Evolutionary conservation across 169 alveolate genomes (phyloP).

Genomic region (Eimeria acervulina): DNA sequence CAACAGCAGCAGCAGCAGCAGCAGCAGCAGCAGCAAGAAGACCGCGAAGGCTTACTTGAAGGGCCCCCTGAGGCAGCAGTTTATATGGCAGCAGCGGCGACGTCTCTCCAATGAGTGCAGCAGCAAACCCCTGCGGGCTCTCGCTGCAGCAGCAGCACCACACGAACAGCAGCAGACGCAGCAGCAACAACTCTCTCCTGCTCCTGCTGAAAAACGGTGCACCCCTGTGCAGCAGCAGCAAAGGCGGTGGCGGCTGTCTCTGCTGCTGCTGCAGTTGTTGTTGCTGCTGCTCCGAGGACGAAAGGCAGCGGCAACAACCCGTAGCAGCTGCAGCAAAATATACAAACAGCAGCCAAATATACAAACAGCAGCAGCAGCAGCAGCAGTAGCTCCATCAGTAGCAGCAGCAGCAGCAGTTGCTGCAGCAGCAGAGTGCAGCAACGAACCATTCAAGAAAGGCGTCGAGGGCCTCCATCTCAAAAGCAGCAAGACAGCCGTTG

Average conservation of each 20-base stretch:
- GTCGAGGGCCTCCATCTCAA: conserved; percentile 28
- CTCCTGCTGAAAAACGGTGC: neutral
- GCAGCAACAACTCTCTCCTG: neutral
- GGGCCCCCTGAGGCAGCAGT: neutral
- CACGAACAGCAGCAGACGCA: neutral
- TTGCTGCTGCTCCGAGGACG: no score
- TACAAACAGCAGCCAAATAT: no score
- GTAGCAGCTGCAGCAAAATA: conserved; percentile 24
- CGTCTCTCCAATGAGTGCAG: neutral
- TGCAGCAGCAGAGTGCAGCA: conserved; percentile 1
- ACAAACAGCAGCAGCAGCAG: neutral
- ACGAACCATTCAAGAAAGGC: conserved; percentile 2
- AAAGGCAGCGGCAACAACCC: neutral
- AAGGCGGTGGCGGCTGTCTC: no score
- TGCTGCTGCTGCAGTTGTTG: no score
- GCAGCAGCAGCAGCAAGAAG: neutral
- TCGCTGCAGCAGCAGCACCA: conserved; percentile 41
- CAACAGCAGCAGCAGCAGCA: conserved; percentile 33
- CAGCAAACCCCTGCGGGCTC: neutral
- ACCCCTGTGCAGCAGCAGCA: conserved; percentile 2
- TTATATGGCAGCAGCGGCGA: neutral
- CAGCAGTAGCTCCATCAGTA: neutral
- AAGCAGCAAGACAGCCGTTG: conserved; percentile 1
- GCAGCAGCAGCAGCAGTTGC: neutral
- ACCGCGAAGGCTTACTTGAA: neutral